A percentile compares a stretch with the other conserved stretches of the same genome.
Evolutionary conservation across 495 filamentous ascomycete species (phyloP).

Genomic region (Penicillium coffeae): DNA sequence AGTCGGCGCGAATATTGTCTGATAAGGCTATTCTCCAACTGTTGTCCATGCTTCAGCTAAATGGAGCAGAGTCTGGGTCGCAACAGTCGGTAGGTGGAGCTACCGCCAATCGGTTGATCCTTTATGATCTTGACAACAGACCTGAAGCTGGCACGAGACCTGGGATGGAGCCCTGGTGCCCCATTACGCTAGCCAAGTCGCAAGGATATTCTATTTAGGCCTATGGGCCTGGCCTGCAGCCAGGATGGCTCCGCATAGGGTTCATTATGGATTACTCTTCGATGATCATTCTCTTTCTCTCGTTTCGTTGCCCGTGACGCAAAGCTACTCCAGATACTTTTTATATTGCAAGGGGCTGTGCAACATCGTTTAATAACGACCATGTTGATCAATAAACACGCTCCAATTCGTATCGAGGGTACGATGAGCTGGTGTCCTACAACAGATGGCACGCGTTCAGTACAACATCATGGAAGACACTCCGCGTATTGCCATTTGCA

Average conservation of each 20-base stretch:
- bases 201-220: too few species aligned
- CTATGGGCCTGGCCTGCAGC: too few species aligned
- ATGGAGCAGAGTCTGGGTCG: neutral
- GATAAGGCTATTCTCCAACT: too few species aligned
- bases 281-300: too few species aligned
- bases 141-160: neutral
- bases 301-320: too few species aligned
- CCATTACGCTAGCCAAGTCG: neutral
- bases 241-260: too few species aligned
- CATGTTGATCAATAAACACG: neutral
- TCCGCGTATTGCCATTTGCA: too few species aligned
- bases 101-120: neutral
- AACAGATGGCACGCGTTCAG: too few species aligned
- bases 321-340: neutral
- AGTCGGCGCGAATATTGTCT: too few species aligned
- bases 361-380: neutral
- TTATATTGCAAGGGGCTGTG: neutral
- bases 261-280: too few species aligned
- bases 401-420: neutral
- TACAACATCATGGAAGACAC: too few species aligned
- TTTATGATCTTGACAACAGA: neutral
- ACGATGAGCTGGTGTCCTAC: neutral
- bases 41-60: too few species aligned
- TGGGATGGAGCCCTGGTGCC: neutral
- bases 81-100: neutral